These are phyloP conservation scores for Spencermartinsiella ligniputridi DNA, from an alignment of 1,139 yeast genomes.

Conservation along the genomic window DNA sequence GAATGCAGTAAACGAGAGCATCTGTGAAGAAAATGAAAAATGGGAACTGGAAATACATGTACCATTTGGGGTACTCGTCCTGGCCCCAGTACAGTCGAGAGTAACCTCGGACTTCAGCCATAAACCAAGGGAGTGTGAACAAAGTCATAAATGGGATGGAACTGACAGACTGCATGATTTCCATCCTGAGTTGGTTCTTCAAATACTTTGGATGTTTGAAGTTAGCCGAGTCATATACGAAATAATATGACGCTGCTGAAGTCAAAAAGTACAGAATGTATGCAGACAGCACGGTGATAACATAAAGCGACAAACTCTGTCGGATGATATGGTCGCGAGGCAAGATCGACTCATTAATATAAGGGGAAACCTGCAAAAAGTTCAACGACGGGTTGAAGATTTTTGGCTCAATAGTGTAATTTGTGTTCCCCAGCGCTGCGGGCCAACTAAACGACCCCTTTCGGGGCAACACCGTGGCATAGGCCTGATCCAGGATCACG, in stretches of 20 bases:
- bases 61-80: conserved; percentile 63
- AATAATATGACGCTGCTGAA: conserved; percentile 68
- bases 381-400: not conserved
- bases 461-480: conserved; percentile 54
- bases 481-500: conserved; percentile 63
- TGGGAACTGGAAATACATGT: conserved; percentile 63
- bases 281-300: conserved; percentile 79
- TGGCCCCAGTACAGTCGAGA: conserved; percentile 70
- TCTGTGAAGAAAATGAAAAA: conserved; percentile 87
- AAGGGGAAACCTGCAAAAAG: conserved; percentile 37
- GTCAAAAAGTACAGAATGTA: conserved; percentile 72
- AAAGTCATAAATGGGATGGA: conserved; percentile 88
- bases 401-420: not conserved
- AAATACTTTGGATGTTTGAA: conserved; percentile 95
- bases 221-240: conserved; percentile 79
- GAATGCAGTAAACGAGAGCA: conserved; percentile 84
- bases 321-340: conserved; percentile 70
- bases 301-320: conserved; percentile 61
- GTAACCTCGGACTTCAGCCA: conserved; percentile 76
- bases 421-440: conserved; percentile 4
- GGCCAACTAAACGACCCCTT: conserved; percentile 4
- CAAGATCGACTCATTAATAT: conserved; percentile 58
- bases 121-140: conserved; percentile 84
- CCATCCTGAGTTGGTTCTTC: conserved; percentile 85
- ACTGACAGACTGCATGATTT: conserved; percentile 68